phyloP scores from a whole-genome alignment of 75 land plant species.

The Cunninghamia lanceolata region DNA sequence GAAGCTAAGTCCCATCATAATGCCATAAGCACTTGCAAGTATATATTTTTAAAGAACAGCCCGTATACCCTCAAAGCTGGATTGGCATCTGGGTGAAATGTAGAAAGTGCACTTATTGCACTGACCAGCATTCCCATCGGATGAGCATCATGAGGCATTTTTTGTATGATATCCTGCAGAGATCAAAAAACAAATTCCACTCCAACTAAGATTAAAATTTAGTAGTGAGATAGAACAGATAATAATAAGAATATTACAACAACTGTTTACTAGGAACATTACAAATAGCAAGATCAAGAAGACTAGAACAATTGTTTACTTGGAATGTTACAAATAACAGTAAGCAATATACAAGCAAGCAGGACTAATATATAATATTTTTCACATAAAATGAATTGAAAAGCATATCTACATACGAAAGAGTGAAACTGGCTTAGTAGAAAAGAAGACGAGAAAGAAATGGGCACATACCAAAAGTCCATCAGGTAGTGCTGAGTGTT shows the following conservation, averaged over 20 bases:
- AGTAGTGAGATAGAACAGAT: background rate
- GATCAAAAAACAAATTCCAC: slow-evolving; percentile 9
- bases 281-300: background rate
- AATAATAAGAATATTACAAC: background rate
- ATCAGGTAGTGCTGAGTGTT: slow-evolving; percentile 96
- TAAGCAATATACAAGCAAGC: background rate
- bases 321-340: background rate
- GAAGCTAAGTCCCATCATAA: background rate
- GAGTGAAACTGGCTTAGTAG: background rate
- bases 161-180: slow-evolving; percentile 79
- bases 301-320: background rate
- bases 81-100: slow-evolving; percentile 99
- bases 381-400: background rate
- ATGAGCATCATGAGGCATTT: slow-evolving; percentile 97
- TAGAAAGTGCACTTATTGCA: slow-evolving; percentile 87
- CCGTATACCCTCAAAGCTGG: slow-evolving; percentile 88
- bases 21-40: background rate
- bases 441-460: background rate
- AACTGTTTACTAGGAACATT: background rate
- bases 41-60: background rate
- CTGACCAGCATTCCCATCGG: slow-evolving; percentile 97
- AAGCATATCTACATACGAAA: background rate
- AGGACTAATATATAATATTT: background rate
- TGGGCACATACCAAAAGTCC: slow-evolving; percentile 68
- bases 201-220: background rate